Evolutionary conservation across 345 rosid genomes (phyloP).

Genomic region (Murraya paniculata): DNA sequence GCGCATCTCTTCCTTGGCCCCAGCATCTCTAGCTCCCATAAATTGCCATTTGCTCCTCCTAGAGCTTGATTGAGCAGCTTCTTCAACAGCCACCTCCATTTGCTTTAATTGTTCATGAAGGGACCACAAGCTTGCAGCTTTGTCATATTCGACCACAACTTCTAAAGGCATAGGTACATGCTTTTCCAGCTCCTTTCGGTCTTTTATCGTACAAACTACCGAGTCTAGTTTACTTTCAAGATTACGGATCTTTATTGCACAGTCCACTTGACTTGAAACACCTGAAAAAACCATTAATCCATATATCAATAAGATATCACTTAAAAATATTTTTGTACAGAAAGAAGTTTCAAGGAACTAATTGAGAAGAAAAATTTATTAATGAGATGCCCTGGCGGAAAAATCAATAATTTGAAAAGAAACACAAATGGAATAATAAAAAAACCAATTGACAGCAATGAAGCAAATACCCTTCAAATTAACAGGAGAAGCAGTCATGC

Average conservation of each 20-base stretch:
- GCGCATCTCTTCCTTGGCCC: slow-evolving; percentile 89
- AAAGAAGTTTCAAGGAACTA: not conserved
- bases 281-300: slow-evolving; percentile 39
- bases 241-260: slow-evolving; percentile 94
- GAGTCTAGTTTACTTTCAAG: slow-evolving; percentile 98
- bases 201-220: slow-evolving; percentile 83
- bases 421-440: slow-evolving; percentile 3
- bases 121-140: slow-evolving; percentile 94
- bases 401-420: not conserved
- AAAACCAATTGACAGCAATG: not conserved
- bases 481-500: slow-evolving; percentile 99
- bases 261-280: slow-evolving; percentile 94
- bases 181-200: slow-evolving; percentile 92
- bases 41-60: slow-evolving; percentile 97
- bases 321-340: not conserved
- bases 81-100: slow-evolving; percentile 84
- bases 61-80: slow-evolving; percentile 87
- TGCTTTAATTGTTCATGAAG: slow-evolving; percentile 91
- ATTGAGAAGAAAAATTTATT: not conserved
- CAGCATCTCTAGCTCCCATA: slow-evolving; percentile 99
- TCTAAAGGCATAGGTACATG: slow-evolving; percentile 98
- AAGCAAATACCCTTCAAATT: slow-evolving; percentile 75
- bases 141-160: slow-evolving; percentile 87
- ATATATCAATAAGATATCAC: not conserved
- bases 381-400: not conserved